Base-by-base conservation (phyloP, 2,329 filamentous ascomycete species). In the Stachybotrys chlorohalonatus region DNA sequence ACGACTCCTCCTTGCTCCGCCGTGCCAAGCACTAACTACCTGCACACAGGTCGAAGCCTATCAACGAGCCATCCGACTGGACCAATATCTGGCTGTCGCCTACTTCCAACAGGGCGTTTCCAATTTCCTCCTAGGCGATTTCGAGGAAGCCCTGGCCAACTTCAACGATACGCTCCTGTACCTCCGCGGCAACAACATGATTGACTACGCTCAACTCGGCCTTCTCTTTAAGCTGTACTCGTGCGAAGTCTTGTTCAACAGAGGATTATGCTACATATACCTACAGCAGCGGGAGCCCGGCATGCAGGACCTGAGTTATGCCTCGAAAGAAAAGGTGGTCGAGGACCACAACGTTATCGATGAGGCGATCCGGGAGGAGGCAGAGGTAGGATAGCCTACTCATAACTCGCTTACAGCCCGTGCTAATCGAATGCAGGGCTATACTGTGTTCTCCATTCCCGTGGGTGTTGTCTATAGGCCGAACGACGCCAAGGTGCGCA, bases 31-130 rank as follows among this genome's bases (percentile, higher is more conserved):
- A 32, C 57, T 61, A 54, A 56, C 31, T 6, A 45, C 31, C 17
- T 52, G 32, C 45, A 24, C 11, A 16, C 53, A 96, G 92, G 90
- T 99, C 61, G 89, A 95, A 72, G 94, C 86, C 72, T 99, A 96
- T 70, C 92, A 96, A 75, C 85, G 89, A 68, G 92, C 94, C 51
- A 89, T 96, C 63, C 82, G 85, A 59, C 80, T 96, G 55, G 94
- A 99, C 67, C 89, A 94, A 68, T 99, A 97, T 68, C 87, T 99
- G 49, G 94, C 94, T 55, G 91, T 99, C 56, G 93, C 94, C 56
- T 97, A 97, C 70, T 99, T 99, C 71, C 94, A 99, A 68, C 90
- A 97, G 72, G 94, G 94, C 48, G 94, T 99, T 16, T 97, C 94
- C 54, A 99, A 97, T 70, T 99, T 99, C 71, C 78, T 99, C 52